These are phyloP conservation scores for Fusarium mexicanum DNA, from an alignment of 2,329 filamentous ascomycete species.

Conservation along the genomic window DNA sequence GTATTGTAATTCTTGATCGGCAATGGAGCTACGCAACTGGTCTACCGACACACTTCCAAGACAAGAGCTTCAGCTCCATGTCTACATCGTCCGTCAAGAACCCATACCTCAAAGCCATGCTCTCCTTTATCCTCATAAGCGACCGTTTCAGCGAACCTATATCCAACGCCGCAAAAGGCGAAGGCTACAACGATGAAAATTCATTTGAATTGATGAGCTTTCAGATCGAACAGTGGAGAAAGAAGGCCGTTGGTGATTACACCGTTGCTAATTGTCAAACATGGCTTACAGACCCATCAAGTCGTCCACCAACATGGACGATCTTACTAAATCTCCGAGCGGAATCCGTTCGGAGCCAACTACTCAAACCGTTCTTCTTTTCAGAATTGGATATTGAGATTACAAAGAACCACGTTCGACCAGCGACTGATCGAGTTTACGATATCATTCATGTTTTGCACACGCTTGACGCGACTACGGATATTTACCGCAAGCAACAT, in stretches of 20 bases:
- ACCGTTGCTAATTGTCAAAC: not conserved
- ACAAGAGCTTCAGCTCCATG: conserved; percentile 24
- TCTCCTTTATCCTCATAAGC: conserved; percentile 27
- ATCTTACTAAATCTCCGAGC: conserved; percentile 26
- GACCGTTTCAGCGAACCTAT: conserved; percentile 25
- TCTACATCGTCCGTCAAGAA: conserved; percentile 22
- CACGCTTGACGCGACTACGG: conserved; percentile 5
- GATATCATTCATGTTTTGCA: conserved; percentile 24
- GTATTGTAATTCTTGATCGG: conserved; percentile 11
- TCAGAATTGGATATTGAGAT: conserved; percentile 24
- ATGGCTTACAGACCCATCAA: conserved; percentile 14
- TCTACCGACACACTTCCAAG: conserved; percentile 20
- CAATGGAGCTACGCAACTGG: conserved; percentile 32
- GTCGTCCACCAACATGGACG: conserved; percentile 18
- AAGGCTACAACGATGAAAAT: conserved; percentile 39
- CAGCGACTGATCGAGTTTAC: conserved; percentile 18
- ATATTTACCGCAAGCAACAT: conserved; percentile 27
- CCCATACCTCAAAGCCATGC: conserved; percentile 26
- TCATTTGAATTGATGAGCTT: conserved; percentile 45
- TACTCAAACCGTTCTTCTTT: conserved; percentile 25
- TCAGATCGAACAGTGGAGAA: conserved; percentile 44
- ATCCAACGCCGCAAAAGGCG: conserved; percentile 12
- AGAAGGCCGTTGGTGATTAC: conserved; percentile 33
- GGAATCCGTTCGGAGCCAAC: conserved; percentile 22
- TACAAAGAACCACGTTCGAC: conserved; percentile 18